A percentile compares a stretch with the other conserved stretches of the same genome.
Conservation (phyloP, 2,329 filamentous ascomycete genomes). For the Drechmeria coniospora region DNA sequence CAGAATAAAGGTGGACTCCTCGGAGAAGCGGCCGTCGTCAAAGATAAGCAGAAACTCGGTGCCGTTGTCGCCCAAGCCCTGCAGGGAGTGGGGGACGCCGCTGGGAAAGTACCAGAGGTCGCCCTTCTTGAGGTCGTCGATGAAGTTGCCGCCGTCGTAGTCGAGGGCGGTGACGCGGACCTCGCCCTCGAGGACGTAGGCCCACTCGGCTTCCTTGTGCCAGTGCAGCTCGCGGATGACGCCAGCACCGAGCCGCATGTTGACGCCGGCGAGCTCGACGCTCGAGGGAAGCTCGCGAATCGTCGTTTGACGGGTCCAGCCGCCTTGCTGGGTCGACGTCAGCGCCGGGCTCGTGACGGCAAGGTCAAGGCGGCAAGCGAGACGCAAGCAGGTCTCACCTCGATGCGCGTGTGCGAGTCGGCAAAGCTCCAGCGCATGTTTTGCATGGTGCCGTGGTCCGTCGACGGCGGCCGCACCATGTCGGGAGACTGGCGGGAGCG, state of each 20-base stretch:
- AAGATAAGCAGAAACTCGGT: constrained; percentile 34
- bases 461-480: constrained; percentile 54
- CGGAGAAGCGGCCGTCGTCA: constrained; percentile 34
- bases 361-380: background rate
- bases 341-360: no score
- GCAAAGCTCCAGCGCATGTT: constrained; percentile 63
- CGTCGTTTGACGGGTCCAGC: constrained; percentile 64
- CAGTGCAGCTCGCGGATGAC: constrained; percentile 67
- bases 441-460: constrained; percentile 52
- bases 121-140: constrained; percentile 61
- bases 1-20: constrained; percentile 55
- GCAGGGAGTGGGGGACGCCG: constrained; percentile 62
- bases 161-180: constrained; percentile 61
- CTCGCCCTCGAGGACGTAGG: constrained; percentile 54
- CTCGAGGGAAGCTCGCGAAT: constrained; percentile 48
- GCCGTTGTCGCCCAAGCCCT: constrained; percentile 51
- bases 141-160: constrained; percentile 59
- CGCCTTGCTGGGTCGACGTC: constrained; percentile 46
- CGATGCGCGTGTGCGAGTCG: constrained; percentile 47
- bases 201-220: constrained; percentile 72
- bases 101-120: constrained; percentile 73
- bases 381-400: constrained; percentile 24
- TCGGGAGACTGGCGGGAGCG: constrained; percentile 58
- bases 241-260: constrained; percentile 60
- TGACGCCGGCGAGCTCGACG: constrained; percentile 59